A percentile compares a stretch with the other conserved stretches of the same genome.
These are phyloP conservation scores for Pouteria campechiana DNA, from an alignment of 179 eudicot species.

Conservation along the genomic window DNA sequence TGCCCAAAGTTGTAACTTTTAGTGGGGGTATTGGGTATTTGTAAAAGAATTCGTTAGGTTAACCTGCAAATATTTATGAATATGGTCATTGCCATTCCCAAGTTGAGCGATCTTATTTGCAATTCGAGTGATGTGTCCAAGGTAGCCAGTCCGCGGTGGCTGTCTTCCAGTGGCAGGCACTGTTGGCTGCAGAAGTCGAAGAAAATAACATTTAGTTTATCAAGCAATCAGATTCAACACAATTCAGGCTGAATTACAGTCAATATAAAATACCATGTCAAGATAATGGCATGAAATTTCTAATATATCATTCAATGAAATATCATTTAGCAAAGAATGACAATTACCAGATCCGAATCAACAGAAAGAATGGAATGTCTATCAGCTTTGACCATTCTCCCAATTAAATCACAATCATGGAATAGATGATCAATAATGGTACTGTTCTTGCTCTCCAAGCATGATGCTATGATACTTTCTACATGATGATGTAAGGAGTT, in stretches of 20 bases:
- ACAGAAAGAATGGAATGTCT: conserved; percentile 44
- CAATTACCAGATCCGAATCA: conserved; percentile 45
- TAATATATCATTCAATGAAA: too few species aligned
- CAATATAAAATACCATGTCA: too few species aligned
- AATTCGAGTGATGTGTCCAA: conserved; percentile 87
- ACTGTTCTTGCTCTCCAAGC: conserved; percentile 68
- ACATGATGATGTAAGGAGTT: conserved; percentile 92
- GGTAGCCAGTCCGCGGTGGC: conserved; percentile 67
- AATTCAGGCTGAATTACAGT: too few species aligned
- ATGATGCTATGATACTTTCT: conserved; percentile 78
- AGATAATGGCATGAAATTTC: too few species aligned
- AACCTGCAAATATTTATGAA: conserved; percentile 60
- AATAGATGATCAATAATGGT: conserved; percentile 63
- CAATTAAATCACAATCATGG: conserved; percentile 51
- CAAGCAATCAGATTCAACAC: too few species aligned
- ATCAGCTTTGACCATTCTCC: conserved; percentile 60
- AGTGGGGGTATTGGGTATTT: too few species aligned
- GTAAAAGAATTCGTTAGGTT: too few species aligned
- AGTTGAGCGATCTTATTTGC: conserved; percentile 74
- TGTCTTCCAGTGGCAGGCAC: conserved; percentile 52
- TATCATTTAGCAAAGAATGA: too few species aligned
- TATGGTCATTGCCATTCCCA: conserved; percentile 37
- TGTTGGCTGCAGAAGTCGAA: conserved; percentile 82
- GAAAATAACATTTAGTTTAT: too few species aligned
- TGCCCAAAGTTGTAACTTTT: too few species aligned